Percentiles rank a stretch among this genome's conserved stretches.
These are phyloP conservation scores for Helicostylum pulchrum DNA, from an alignment of 192 early-diverging fungal species.

Conservation along the genomic window DNA sequence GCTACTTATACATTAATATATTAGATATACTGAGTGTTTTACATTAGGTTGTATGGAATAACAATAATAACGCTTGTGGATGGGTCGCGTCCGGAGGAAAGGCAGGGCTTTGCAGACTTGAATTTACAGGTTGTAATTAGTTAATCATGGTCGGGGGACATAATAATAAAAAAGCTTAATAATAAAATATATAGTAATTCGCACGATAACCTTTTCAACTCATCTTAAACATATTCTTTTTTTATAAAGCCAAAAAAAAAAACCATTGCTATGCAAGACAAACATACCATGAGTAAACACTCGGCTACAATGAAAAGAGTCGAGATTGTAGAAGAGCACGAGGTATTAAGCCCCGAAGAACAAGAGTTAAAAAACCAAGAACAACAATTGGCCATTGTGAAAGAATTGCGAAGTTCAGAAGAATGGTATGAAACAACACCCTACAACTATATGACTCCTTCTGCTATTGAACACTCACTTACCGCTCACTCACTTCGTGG, in stretches of 20 bases:
- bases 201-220: neutral
- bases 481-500: constrained; percentile 47
- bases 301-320: neutral
- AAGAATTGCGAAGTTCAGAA: constrained; percentile 15
- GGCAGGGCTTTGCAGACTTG: constrained; percentile 32
- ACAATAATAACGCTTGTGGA: constrained; percentile 10
- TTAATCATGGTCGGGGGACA: neutral
- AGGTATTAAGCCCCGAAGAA: constrained; percentile 11
- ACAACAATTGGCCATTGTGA: constrained; percentile 8
- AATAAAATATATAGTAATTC: neutral
- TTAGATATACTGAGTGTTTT: no score
- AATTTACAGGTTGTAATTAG: constrained; percentile 11
- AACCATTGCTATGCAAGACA: neutral
- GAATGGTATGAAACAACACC: constrained; percentile 25
- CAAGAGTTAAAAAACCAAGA: constrained; percentile 9
- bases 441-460: constrained; percentile 27
- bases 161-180: neutral
- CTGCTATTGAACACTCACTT: constrained; percentile 28
- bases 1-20: no score
- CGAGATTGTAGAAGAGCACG: neutral
- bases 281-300: constrained; percentile 1
- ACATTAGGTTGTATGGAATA: constrained; percentile 34
- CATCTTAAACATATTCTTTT: neutral
- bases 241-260: neutral
- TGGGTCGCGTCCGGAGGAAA: constrained; percentile 37